These are phyloP conservation scores for Coniochaeta sp. DNA, from an alignment of 2,329 filamentous ascomycete species.

Conservation along the genomic window DNA sequence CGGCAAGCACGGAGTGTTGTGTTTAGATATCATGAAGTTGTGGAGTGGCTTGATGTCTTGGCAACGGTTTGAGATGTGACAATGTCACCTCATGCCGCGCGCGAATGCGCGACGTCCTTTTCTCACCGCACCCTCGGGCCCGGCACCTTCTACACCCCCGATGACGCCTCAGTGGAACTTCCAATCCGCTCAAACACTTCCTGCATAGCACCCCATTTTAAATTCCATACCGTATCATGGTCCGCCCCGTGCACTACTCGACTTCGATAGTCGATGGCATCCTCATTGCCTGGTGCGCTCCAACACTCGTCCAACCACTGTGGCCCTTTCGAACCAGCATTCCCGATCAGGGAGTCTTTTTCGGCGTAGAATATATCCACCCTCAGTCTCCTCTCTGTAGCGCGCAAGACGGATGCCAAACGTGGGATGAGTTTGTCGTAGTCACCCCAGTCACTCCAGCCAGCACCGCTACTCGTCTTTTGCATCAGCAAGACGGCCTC, in stretches of 20 bases:
- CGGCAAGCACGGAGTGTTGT: too few species aligned
- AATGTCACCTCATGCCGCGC: too few species aligned
- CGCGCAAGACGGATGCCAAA: conserved; percentile 13
- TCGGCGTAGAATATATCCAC: conserved; percentile 21
- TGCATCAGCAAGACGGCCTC: conserved; percentile 21
- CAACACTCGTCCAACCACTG: conserved; percentile 22
- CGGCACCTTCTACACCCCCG: not conserved
- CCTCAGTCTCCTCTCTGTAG: conserved; percentile 7
- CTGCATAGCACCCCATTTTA: conserved; percentile 11
- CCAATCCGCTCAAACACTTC: conserved; percentile 10
- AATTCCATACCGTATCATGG: conserved; percentile 18
- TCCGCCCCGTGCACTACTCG: conserved; percentile 15
- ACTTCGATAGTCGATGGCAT: conserved; percentile 15
- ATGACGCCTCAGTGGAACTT: not conserved
- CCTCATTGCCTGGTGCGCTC: conserved; percentile 3
- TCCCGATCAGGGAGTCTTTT: conserved; percentile 20
- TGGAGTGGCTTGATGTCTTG: too few species aligned
- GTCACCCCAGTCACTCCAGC: conserved; percentile 23
- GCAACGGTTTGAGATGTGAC: too few species aligned
- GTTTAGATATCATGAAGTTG: too few species aligned
- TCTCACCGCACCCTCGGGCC: too few species aligned
- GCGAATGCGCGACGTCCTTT: too few species aligned
- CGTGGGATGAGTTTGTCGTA: conserved; percentile 20
- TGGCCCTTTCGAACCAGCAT: conserved; percentile 14
- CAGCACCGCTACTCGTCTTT: conserved; percentile 8